Base-by-base conservation (phyloP, 2,329 filamentous ascomycete species). In the Thielaviopsis ethacetica region DNA sequence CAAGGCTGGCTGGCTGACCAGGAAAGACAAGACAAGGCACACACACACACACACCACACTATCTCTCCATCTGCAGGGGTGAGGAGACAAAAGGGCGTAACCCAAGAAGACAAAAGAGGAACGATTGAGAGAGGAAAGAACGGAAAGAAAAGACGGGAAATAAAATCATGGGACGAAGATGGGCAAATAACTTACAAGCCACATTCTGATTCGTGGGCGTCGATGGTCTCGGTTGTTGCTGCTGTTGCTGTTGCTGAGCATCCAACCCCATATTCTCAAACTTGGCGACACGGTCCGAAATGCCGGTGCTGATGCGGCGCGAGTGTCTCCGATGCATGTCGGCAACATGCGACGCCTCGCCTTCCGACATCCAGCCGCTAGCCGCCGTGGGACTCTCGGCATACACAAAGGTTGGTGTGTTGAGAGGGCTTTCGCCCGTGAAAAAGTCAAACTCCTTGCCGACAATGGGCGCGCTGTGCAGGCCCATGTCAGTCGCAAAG, bases 251-350 rank as follows among this genome's bases (percentile, higher is more conserved):
- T 15, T 52, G 38, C 21, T 50, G 49, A 52, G 26, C 50, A 15
- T 61, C 56, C 44, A 59, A n/a, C 52, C 60, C 56, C 53, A 83
- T 67, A 53, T 68, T 74, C 70, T 84, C 81, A 64, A 79, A 84
- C 68, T 81, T 82, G 67, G 68, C 67, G 17, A 83, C 78, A 64
- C 80, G 74, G 63, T 82, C 79, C 69, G 81, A 69, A 65, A 84
- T 82, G 22, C 77, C 79, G 64, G 79, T 78, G 71, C 81, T 83
- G 64, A 84, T 76, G 63, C 80, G 73, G 63, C 76, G 66, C 15
- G 26, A 53, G 55, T 59, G 55, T 54, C 55, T 24, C 47, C 56
- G 41, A 22, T 47, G n/a, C 49, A 52, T 62, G 67, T 65, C 38
- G 75, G 72, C 54, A 64, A 67, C 54, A 73, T 72, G 60, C 72